Evolutionary conservation across 129 eudicot genomes (phyloP).

Genomic region (Centrapalus pauciflorus): DNA sequence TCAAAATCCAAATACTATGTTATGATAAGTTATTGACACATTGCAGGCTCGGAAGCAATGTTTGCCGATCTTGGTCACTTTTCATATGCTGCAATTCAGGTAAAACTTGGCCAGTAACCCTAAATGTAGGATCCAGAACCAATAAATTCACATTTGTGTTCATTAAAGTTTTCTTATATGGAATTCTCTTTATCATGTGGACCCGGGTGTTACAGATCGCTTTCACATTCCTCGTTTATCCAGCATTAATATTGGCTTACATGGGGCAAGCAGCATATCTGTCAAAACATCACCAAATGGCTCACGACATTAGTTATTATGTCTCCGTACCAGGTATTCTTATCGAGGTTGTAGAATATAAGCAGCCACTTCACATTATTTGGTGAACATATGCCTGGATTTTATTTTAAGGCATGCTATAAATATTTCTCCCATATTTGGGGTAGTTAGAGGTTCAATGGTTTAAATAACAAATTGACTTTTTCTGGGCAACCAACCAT

Average conservation of each 20-base stretch:
- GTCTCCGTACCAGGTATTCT: constrained; percentile 80
- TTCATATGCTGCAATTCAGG: constrained; percentile 93
- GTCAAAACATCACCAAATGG: constrained; percentile 57
- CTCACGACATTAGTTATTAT: constrained; percentile 57
- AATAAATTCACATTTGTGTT: background rate
- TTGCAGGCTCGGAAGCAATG: constrained; percentile 96
- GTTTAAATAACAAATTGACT: no score
- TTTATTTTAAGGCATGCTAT: no score
- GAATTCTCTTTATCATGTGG: background rate
- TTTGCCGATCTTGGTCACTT: constrained; percentile 99
- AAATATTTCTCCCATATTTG: no score
- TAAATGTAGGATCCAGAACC: background rate
- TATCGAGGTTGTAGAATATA: no score
- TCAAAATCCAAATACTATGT: background rate
- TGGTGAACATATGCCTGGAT: no score
- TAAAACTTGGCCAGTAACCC: constrained; percentile 20
- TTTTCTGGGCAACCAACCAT: no score
- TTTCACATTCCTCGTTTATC: constrained; percentile 67
- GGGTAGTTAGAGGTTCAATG: no score
- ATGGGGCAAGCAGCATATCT: constrained; percentile 89
- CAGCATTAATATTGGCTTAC: constrained; percentile 66
- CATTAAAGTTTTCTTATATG: background rate
- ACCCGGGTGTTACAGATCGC: constrained; percentile 39
- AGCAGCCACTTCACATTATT: no score
- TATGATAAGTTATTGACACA: background rate